phyloP scores from a whole-genome alignment of 2,329 filamentous ascomycete genomes.

The Fusarium sp. region DNA sequence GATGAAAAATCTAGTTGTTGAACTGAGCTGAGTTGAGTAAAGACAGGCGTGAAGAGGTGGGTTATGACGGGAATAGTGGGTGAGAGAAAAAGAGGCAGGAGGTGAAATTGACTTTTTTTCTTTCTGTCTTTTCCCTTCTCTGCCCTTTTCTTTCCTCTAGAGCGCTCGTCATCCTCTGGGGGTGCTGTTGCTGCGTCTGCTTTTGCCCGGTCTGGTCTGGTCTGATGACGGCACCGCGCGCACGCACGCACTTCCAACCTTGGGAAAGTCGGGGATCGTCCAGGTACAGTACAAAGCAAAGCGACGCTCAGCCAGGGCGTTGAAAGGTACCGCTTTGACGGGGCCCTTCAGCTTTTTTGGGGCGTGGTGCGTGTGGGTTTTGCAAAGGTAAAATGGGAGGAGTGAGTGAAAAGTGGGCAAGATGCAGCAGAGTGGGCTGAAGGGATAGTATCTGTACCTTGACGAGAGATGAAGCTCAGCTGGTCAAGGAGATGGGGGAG shows the following conservation, averaged over 20 bases:
- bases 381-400: conserved; percentile 20
- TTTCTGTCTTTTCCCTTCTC: background rate
- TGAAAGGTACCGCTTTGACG: conserved; percentile 15
- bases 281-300: conserved; percentile 1
- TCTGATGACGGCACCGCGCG: conserved; percentile 31
- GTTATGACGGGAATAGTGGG: background rate
- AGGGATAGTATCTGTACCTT: background rate
- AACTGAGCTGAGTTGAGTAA: conserved; percentile 3
- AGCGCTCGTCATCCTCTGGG: conserved; percentile 1
- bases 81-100: background rate
- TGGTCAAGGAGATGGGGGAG: background rate
- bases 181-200: background rate
- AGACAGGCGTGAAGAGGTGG: background rate
- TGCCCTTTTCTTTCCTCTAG: background rate
- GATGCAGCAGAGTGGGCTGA: conserved; percentile 3
- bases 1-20: conserved; percentile 7
- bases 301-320: conserved; percentile 13
- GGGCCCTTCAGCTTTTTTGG: background rate
- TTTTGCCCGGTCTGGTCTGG: background rate
- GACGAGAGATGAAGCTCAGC: background rate
- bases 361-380: background rate
- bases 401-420: conserved; percentile 4
- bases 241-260: conserved; percentile 10
- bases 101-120: background rate
- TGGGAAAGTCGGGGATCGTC: conserved; percentile 24